Evolutionary conservation across 306 rosid species (phyloP).

Genomic region (Mucuna pruriens): DNA sequence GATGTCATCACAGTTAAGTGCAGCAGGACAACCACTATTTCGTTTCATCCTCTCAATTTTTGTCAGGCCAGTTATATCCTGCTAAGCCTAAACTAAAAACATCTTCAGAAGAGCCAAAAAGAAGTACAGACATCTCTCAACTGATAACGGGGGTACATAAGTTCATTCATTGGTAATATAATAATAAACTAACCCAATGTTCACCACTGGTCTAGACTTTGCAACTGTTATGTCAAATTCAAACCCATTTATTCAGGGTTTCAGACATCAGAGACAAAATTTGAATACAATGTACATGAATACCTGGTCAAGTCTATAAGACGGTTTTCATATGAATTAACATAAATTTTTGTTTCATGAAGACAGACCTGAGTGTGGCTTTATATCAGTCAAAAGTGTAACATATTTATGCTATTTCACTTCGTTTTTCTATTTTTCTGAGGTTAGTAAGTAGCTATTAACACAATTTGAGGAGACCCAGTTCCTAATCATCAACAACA

Average conservation of each 20-base stretch:
- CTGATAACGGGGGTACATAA: constrained; percentile 13
- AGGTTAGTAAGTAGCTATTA: neutral
- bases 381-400: constrained; percentile 10
- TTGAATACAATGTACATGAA: neutral
- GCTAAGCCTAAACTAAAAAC: constrained; percentile 33
- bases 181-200: neutral
- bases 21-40: constrained; percentile 44
- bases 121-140: neutral
- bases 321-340: neutral
- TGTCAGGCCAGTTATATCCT: constrained; percentile 38
- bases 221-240: constrained; percentile 11
- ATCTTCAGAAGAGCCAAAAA: constrained; percentile 34
- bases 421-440: neutral
- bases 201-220: constrained; percentile 11
- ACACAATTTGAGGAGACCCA: neutral
- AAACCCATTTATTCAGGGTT: neutral
- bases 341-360: neutral
- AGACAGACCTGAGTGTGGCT: neutral
- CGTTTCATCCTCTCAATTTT: constrained; percentile 43
- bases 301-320: neutral
- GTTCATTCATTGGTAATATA: neutral
- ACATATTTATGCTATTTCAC: neutral
- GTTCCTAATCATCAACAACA: neutral
- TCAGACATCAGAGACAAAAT: neutral
- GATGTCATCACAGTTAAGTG: constrained; percentile 70